phyloP scores from a whole-genome alignment of 73 alveolate genomes.

The Paramecium pentaurelia region DNA sequence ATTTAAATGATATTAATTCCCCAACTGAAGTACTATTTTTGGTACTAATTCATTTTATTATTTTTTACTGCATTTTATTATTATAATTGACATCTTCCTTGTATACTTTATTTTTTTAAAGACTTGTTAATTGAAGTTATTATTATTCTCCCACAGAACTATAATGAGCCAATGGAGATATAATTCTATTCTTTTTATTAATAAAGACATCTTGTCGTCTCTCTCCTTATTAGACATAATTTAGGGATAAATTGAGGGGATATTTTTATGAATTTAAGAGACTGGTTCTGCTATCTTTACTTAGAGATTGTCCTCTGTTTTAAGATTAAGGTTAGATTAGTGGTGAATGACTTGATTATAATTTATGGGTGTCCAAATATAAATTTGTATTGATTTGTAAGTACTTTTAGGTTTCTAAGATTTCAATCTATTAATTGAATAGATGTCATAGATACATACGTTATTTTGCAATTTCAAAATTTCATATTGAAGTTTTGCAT shows the following conservation, averaged over 20 bases:
- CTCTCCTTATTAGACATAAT: neutral
- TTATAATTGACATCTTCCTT: neutral
- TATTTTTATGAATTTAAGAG: neutral
- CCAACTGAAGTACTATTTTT: conserved; percentile 35
- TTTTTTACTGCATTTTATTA: neutral
- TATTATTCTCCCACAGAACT: neutral
- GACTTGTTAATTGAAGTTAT: neutral
- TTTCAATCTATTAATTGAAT: neutral
- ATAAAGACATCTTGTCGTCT: neutral
- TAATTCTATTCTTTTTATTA: neutral
- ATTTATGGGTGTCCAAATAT: neutral
- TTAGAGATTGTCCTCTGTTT: neutral
- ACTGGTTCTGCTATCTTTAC: neutral
- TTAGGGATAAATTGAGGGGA: neutral
- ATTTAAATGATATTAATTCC: neutral
- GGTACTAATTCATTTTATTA: neutral
- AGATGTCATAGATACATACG: neutral
- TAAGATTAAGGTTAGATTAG: neutral
- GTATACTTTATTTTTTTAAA: neutral
- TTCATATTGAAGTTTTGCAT: conserved; percentile 31
- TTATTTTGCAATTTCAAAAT: neutral
- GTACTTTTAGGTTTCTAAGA: neutral
- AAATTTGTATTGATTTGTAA: neutral
- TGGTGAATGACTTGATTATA: neutral
- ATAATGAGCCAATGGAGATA: conserved; percentile 21